Percentiles rank a stretch among this genome's conserved stretches.
Evolutionary conservation across 2,329 filamentous ascomycete genomes (phyloP).

Genomic region (Alternaria triticina): DNA sequence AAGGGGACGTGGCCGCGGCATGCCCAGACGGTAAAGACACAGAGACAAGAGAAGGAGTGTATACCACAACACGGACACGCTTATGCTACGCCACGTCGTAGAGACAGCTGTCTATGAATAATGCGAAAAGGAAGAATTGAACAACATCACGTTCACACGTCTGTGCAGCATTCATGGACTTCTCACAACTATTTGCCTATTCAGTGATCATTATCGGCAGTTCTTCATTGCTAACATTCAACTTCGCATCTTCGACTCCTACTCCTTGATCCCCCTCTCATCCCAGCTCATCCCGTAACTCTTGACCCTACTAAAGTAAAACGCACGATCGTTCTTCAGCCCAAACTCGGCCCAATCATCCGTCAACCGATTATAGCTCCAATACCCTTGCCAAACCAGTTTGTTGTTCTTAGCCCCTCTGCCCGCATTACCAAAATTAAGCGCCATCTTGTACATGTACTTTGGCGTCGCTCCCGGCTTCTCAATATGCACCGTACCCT

Average conservation of each 20-base stretch:
- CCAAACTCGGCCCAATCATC: slow-evolving; percentile 89
- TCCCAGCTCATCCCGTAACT: slow-evolving; percentile 59
- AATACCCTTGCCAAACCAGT: slow-evolving; percentile 85
- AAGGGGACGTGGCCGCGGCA: slow-evolving; percentile 69
- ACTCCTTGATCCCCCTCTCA: slow-evolving; percentile 21
- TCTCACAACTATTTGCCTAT: background rate
- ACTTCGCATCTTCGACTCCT: background rate
- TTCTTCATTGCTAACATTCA: background rate
- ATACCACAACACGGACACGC: slow-evolving; percentile 32
- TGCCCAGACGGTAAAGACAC: slow-evolving; percentile 75
- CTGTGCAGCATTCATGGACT: background rate
- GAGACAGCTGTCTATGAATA: slow-evolving; percentile 42
- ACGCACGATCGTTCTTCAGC: slow-evolving; percentile 66
- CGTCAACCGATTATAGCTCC: slow-evolving; percentile 86
- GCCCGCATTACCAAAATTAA: slow-evolving; percentile 70
- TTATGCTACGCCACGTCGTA: slow-evolving; percentile 8
- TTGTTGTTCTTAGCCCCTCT: slow-evolving; percentile 78
- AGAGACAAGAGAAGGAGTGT: slow-evolving; percentile 10
- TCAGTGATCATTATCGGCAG: background rate
- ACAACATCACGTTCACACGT: background rate
- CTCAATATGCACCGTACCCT: slow-evolving; percentile 71
- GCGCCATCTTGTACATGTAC: slow-evolving; percentile 84
- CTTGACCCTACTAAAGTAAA: slow-evolving; percentile 67
- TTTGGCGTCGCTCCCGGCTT: slow-evolving; percentile 80
- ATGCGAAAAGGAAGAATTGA: slow-evolving; percentile 30